phyloP scores from a whole-genome alignment of 495 filamentous ascomycete species.

The Aspergillus diversus region DNA sequence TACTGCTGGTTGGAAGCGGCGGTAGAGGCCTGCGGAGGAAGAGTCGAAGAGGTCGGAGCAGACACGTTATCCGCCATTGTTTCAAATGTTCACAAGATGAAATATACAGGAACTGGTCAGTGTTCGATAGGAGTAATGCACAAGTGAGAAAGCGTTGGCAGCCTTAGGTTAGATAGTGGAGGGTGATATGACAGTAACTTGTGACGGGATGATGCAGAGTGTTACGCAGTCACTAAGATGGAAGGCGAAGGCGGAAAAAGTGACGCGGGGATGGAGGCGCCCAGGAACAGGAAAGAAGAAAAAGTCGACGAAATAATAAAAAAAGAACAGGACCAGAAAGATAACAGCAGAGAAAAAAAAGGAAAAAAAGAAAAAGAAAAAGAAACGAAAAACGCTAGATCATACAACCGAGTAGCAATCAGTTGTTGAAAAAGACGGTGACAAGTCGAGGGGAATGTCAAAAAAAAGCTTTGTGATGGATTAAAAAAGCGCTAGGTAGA shows the following conservation, averaged over 20 bases:
- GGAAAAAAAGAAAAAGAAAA: constrained; percentile 1
- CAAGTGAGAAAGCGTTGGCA: constrained; percentile 24
- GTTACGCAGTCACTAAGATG: constrained; percentile 32
- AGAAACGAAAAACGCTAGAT: constrained; percentile 17
- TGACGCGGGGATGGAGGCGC: constrained; percentile 27
- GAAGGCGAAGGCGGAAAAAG: constrained; percentile 31
- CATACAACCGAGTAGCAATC: constrained; percentile 27
- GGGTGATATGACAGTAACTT: constrained; percentile 27
- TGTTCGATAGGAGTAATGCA: constrained; percentile 23
- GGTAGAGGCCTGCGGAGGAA: constrained; percentile 67
- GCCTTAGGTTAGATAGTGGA: constrained; percentile 21
- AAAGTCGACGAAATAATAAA: constrained; percentile 10
- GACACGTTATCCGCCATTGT: constrained; percentile 71
- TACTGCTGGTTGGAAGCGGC: constrained; percentile 73
- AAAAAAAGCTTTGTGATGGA: constrained; percentile 30
- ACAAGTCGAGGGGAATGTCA: constrained; percentile 31
- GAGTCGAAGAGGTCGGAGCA: constrained; percentile 53
- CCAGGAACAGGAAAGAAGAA: constrained; percentile 18
- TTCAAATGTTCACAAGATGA: constrained; percentile 27
- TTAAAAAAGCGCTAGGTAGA: constrained; percentile 29
- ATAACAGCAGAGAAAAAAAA: constrained; percentile 3
- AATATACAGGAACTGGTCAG: constrained; percentile 28
- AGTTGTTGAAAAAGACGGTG: constrained; percentile 27
- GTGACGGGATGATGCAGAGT: constrained; percentile 33
- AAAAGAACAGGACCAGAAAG: constrained; percentile 11